phyloP scores from a whole-genome alignment of 441 rosid genomes.

The Caryocar brasiliense region DNA sequence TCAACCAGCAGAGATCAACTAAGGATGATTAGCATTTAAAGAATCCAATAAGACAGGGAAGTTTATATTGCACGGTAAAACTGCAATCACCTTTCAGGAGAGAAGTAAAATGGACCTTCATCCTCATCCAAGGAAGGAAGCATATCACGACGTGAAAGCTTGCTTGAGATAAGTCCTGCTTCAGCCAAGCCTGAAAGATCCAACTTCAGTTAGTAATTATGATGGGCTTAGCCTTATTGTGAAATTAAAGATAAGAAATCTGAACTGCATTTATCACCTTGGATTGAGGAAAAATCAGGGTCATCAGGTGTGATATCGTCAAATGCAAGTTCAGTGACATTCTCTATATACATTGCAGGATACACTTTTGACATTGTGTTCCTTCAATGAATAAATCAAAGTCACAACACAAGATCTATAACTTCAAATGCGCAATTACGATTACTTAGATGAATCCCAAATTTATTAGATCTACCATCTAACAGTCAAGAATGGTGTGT shows the following conservation, averaged over 20 bases:
- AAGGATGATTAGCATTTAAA: background rate
- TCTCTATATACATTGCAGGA: conserved; percentile 93
- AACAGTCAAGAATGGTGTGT: conserved; percentile 11
- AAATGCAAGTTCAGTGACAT: conserved; percentile 83
- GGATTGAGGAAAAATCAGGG: conserved; percentile 85
- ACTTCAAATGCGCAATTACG: background rate
- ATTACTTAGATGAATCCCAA: conserved; percentile 2
- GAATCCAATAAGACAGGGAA: background rate
- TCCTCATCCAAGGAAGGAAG: conserved; percentile 29
- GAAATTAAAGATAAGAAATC: background rate
- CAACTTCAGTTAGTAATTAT: conserved; percentile 12
- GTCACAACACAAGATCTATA: conserved; percentile 5
- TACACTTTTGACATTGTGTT: conserved; percentile 69
- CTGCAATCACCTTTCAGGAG: conserved; percentile 59
- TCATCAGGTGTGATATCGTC: conserved; percentile 78
- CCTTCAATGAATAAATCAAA: conserved; percentile 34
- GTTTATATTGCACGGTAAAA: conserved; percentile 6
- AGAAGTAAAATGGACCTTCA: conserved; percentile 38
- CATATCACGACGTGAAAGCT: conserved; percentile 63
- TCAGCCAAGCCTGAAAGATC: conserved; percentile 81
- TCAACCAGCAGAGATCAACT: too few relatives aligned
- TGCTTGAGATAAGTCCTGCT: conserved; percentile 92
- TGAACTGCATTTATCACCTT: conserved; percentile 40
- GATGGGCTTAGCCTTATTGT: background rate
- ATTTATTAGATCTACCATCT: background rate